These are phyloP conservation scores for Cadophora gregata DNA, from an alignment of 2,329 filamentous ascomycete species.

Conservation along the genomic window DNA sequence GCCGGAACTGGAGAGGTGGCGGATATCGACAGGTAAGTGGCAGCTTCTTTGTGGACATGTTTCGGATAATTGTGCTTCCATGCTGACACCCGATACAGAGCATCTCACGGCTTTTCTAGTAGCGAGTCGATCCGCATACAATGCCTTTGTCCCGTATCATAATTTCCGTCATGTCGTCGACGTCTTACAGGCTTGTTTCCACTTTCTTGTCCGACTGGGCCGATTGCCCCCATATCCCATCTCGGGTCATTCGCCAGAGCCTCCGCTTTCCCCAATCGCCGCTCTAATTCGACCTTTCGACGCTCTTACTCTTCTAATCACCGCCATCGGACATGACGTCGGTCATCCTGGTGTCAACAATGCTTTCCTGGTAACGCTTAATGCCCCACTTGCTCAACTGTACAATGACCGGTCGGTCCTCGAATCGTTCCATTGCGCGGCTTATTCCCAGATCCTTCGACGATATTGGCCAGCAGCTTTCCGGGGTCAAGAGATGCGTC, in stretches of 20 bases:
- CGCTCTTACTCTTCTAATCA: constrained; percentile 85
- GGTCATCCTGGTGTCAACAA: constrained; percentile 99
- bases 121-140: constrained; percentile 92
- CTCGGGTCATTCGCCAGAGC: constrained; percentile 24
- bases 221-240: constrained; percentile 71
- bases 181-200: constrained; percentile 91
- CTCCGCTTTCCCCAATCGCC: constrained; percentile 66
- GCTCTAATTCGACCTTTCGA: constrained; percentile 84
- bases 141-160: constrained; percentile 94
- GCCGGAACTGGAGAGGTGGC: constrained; percentile 82
- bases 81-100: constrained; percentile 60
- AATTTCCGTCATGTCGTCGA: constrained; percentile 98
- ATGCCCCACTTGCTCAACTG: constrained; percentile 89
- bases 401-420: constrained; percentile 98
- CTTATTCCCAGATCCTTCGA: constrained; percentile 93
- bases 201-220: constrained; percentile 83
- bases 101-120: constrained; percentile 85
- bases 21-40: constrained; percentile 73
- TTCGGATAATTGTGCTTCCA: constrained; percentile 38
- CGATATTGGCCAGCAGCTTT: constrained; percentile 90
- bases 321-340: constrained; percentile 97
- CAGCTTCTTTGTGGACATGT: constrained; percentile 35
- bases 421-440: constrained; percentile 96
- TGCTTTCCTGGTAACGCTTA: constrained; percentile 89
- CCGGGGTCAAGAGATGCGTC: constrained; percentile 78